Base-by-base conservation (phyloP, 148 eudicot species). In the Camellia sinensis region DNA sequence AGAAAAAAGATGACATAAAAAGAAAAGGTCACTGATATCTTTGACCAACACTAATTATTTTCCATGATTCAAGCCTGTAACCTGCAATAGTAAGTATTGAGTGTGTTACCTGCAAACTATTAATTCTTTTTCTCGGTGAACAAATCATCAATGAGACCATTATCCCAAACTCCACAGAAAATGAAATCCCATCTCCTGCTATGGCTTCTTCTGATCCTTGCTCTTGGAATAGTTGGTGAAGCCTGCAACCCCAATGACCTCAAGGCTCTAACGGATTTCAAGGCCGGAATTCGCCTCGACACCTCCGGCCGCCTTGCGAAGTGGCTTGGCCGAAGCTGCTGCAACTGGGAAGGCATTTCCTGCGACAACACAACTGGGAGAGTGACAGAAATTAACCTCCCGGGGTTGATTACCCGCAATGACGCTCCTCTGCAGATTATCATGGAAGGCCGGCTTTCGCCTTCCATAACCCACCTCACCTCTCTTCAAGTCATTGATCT, bases 371-470 rank as follows among this genome's bases (percentile, higher is more conserved):
- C 11, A 12, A 88, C 90, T 3, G 86, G 86, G 46, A 84, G 92
- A 83, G 92, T 91, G n/a, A 86, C 76, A 9, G 76, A 87, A 79
- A 70, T 89, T n/a, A 80, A 83, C 71, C 91, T 91, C 40, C 89
- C 90, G 0, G 89, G 90, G 3, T 40, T 84, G 11, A 43, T 81
- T n/a, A 74, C 89, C 37, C 61, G 66, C 3, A 77, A 71, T 1
- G 84, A 89, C 48, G 73, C 78, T 68, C 81, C 83, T 12, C 41
- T 72, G 4, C 90, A 83, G 21, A 74, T 84, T 0, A 78, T 52
- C 37, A 87, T 90, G 87, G 79, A 83, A 53, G 93, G 93, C 10
- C 8, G 43, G 3, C 45, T 90, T 2, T 81, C 93, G 1, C 84
- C 84, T 82, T 87, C 88, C 8, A 74, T 90, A 70, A 80, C 79